Conservation (phyloP, 768 basidiomycete genomes). For the Mrakia gelida region DNA sequence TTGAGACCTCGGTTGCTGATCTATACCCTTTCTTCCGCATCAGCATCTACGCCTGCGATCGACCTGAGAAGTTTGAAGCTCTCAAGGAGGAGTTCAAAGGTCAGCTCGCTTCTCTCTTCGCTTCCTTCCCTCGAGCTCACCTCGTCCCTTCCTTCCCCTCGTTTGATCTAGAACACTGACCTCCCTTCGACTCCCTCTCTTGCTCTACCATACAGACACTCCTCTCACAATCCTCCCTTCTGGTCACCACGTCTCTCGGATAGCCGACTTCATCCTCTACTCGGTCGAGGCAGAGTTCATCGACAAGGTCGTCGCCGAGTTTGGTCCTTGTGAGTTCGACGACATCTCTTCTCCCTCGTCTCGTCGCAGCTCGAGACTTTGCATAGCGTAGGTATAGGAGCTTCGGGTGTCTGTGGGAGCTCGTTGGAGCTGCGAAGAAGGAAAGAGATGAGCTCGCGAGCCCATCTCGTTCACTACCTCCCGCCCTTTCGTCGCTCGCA, state of each 20-base stretch:
- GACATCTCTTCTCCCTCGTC: background rate
- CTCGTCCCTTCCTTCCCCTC: background rate
- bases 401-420: too few species aligned
- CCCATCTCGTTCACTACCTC: too few species aligned
- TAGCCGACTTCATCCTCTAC: constrained; percentile 90
- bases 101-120: constrained; percentile 38
- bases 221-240: constrained; percentile 62
- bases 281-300: constrained; percentile 90
- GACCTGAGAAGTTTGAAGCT: constrained; percentile 64
- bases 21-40: background rate
- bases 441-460: too few species aligned
- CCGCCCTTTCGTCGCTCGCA: too few species aligned
- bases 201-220: constrained; percentile 51
- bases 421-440: too few species aligned
- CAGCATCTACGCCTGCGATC: constrained; percentile 87
- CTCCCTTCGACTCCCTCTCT: constrained; percentile 18
- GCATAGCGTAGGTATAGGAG: too few species aligned
- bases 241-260: constrained; percentile 81
- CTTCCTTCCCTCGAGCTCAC: background rate
- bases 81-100: constrained; percentile 62
- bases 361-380: too few species aligned
- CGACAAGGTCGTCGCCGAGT: constrained; percentile 73
- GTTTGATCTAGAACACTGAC: background rate
- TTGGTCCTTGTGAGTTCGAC: constrained; percentile 74
- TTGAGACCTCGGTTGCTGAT: background rate